phyloP scores from a whole-genome alignment of 495 filamentous ascomycete genomes.

The Penicillium paradoxum region DNA sequence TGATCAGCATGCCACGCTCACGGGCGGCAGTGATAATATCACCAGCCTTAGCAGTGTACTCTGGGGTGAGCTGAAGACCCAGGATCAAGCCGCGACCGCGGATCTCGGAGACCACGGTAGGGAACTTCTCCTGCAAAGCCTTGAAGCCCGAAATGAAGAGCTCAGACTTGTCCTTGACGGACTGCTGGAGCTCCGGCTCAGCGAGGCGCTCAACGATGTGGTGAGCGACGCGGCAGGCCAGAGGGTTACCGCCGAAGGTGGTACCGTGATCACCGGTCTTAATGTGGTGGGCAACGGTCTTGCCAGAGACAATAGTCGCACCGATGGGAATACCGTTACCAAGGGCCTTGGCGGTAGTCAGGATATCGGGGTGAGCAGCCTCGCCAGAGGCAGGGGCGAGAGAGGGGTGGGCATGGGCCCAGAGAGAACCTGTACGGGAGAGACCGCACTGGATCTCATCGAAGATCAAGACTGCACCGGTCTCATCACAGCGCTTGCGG shows the following conservation, averaged over 20 bases:
- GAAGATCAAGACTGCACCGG: slow-evolving; percentile 84
- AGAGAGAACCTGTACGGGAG: slow-evolving; percentile 77
- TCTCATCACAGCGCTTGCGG: slow-evolving; percentile 73
- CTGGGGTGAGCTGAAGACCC: slow-evolving; percentile 71
- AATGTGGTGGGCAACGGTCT: slow-evolving; percentile 73
- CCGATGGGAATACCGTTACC: slow-evolving; percentile 96
- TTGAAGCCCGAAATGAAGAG: slow-evolving; percentile 62
- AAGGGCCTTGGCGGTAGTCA: slow-evolving; percentile 92
- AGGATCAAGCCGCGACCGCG: slow-evolving; percentile 80
- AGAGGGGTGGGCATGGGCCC: slow-evolving; percentile 76
- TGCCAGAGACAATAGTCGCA: slow-evolving; percentile 74
- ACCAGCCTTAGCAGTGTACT: slow-evolving; percentile 52
- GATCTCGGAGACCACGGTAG: slow-evolving; percentile 67
- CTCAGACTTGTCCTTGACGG: slow-evolving; percentile 59
- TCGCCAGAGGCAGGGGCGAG: slow-evolving; percentile 35
- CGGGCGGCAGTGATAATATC: slow-evolving; percentile 76
- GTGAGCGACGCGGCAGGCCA: slow-evolving; percentile 78
- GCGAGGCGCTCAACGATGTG: slow-evolving; percentile 74
- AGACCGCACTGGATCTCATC: slow-evolving; percentile 97
- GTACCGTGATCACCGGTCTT: slow-evolving; percentile 93
- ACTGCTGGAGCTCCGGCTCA: slow-evolving; percentile 55
- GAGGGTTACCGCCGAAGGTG: slow-evolving; percentile 93
- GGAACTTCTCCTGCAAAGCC: slow-evolving; percentile 59
- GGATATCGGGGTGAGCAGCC: slow-evolving; percentile 85
- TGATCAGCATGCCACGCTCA: slow-evolving; percentile 83